These are phyloP conservation scores for Funneliformis mosseae DNA, from an alignment of 192 early-diverging fungal species.

Conservation along the genomic window DNA sequence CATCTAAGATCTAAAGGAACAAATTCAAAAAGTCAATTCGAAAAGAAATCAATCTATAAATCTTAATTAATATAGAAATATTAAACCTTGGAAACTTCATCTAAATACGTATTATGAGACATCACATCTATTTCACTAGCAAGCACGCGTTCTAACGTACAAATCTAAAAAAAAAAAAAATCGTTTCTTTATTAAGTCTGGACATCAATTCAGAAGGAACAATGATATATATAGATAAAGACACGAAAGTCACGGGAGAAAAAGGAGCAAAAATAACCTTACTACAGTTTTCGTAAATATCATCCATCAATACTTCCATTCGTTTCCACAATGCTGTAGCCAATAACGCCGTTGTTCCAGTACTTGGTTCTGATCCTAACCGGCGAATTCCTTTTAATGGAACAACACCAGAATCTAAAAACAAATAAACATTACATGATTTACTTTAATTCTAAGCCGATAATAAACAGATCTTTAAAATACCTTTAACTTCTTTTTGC, in stretches of 20 bases:
- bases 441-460: neutral
- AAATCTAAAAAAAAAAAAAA: slow-evolving; percentile 41
- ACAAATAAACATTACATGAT: neutral
- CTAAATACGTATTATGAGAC: slow-evolving; percentile 53
- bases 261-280: slow-evolving; percentile 46
- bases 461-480: neutral
- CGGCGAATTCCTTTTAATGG: slow-evolving; percentile 43
- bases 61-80: neutral
- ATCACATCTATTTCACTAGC: slow-evolving; percentile 52
- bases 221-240: neutral
- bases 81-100: slow-evolving; percentile 50
- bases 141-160: slow-evolving; percentile 54
- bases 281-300: slow-evolving; percentile 54
- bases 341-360: slow-evolving; percentile 48
- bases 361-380: slow-evolving; percentile 53
- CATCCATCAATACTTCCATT: slow-evolving; percentile 55
- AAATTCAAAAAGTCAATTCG: neutral
- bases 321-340: slow-evolving; percentile 53
- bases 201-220: neutral
- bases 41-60: neutral
- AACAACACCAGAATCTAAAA: slow-evolving; percentile 39
- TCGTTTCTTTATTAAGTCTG: neutral
- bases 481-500: slow-evolving; percentile 58
- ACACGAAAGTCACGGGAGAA: neutral
- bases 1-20: slow-evolving; percentile 44